Conservation (phyloP, 192 early-diverging fungal genomes). For the Coemansia sp. region DNA sequence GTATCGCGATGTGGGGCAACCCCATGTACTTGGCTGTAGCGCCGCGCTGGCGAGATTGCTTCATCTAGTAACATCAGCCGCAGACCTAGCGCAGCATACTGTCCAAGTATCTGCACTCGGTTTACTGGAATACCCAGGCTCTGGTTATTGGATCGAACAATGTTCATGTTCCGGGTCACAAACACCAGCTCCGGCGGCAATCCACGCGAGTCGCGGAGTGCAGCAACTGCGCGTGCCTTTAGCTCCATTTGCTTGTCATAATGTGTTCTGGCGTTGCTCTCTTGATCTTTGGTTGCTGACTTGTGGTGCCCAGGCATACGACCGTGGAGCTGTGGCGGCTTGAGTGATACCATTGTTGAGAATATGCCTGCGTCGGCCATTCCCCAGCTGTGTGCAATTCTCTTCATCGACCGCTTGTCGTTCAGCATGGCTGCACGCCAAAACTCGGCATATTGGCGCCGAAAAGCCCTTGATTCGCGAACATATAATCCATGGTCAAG, state of each 20-base stretch:
- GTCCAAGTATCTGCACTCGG: conserved; percentile 80
- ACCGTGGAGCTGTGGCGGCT: conserved; percentile 20
- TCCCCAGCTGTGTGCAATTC: conserved; percentile 74
- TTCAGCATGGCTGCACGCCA: conserved; percentile 82
- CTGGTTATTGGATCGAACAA: conserved; percentile 83
- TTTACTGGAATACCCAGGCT: conserved; percentile 83
- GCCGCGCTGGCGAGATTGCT: conserved; percentile 17
- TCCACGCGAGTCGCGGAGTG: conserved; percentile 66
- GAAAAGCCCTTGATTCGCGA: conserved; percentile 67
- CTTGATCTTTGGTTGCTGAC: not conserved
- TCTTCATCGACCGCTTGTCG: conserved; percentile 62
- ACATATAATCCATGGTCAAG: conserved; percentile 94
- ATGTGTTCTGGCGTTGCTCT: not conserved
- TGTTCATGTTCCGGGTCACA: conserved; percentile 84
- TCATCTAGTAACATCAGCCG: conserved; percentile 51
- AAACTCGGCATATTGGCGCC: conserved; percentile 75
- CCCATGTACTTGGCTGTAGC: conserved; percentile 16
- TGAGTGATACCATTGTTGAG: conserved; percentile 47
- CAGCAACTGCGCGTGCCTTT: conserved; percentile 70
- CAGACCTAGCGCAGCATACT: conserved; percentile 67
- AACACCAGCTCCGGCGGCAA: conserved; percentile 91
- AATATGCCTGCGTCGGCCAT: conserved; percentile 46
- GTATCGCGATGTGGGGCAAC: conserved; percentile 21
- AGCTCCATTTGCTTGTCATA: conserved; percentile 62
- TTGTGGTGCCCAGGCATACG: not conserved